Evolutionary conservation across 345 rosid species (phyloP).

Genomic region (Populus nigra): DNA sequence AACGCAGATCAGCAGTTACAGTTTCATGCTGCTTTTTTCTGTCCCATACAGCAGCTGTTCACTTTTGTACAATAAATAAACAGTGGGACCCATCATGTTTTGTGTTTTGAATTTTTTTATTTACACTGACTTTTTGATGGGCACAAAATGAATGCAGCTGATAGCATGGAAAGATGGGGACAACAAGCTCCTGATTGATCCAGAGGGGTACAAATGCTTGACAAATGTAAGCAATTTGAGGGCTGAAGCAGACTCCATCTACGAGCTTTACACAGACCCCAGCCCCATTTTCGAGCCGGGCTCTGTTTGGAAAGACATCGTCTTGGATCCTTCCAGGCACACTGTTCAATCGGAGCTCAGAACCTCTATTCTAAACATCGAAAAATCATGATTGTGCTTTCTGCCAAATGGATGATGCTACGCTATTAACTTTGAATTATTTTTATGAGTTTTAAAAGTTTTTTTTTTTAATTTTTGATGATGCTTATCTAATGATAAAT

Average conservation of each 20-base stretch:
- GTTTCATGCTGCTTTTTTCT: too few relatives aligned
- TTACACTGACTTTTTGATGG: not conserved
- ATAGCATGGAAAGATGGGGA: constrained; percentile 80
- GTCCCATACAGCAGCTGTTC: too few relatives aligned
- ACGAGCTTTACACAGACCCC: constrained; percentile 56
- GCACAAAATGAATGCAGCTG: constrained; percentile 41
- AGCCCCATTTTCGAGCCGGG: constrained; percentile 41
- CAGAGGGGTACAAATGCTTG: constrained; percentile 53
- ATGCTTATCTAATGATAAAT: too few relatives aligned
- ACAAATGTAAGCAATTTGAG: constrained; percentile 42
- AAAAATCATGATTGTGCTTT: constrained; percentile 12
- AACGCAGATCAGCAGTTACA: too few relatives aligned
- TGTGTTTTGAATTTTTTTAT: too few relatives aligned
- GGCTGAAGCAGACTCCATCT: constrained; percentile 60
- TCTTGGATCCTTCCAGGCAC: constrained; percentile 47
- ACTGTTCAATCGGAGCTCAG: constrained; percentile 41
- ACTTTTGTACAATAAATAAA: too few relatives aligned
- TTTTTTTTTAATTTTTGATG: too few relatives aligned
- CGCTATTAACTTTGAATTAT: not conserved
- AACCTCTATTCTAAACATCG: constrained; percentile 40
- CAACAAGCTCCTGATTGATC: constrained; percentile 60
- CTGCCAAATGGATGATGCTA: too few relatives aligned
- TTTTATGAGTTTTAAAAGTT: too few relatives aligned
- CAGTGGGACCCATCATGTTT: too few relatives aligned
- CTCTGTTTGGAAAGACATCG: constrained; percentile 62